These are phyloP conservation scores for Ilex paraguariensis DNA, from an alignment of 305 asterid genomes.

Conservation along the genomic window DNA sequence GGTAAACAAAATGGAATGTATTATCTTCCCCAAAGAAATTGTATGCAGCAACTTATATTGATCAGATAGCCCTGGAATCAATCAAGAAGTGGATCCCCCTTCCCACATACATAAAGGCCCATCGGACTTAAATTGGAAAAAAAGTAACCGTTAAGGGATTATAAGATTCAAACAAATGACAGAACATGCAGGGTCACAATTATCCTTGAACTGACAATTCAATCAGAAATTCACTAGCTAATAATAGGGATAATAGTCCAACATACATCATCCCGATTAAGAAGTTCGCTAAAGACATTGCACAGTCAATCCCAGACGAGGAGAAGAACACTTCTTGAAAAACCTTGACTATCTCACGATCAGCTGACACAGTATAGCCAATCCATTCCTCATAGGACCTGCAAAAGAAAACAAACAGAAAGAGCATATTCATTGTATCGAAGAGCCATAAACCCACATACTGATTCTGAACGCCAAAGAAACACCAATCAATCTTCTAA, in stretches of 20 bases:
- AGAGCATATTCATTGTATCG: constrained; percentile 31
- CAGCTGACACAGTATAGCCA: constrained; percentile 34
- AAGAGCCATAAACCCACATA: constrained; percentile 34
- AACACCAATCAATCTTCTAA: constrained; percentile 23
- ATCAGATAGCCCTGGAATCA: background rate
- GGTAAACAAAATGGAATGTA: constrained; percentile 17
- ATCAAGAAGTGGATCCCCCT: background rate
- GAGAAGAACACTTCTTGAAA: constrained; percentile 33
- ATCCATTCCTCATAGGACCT: constrained; percentile 48
- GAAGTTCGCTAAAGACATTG: constrained; percentile 50
- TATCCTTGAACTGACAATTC: constrained; percentile 20
- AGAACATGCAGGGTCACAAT: constrained; percentile 12
- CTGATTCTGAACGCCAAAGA: constrained; percentile 28
- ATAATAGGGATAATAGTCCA: constrained; percentile 47
- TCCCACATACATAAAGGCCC: background rate
- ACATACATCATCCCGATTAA: constrained; percentile 52
- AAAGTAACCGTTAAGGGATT: constrained; percentile 17
- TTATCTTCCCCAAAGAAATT: background rate
- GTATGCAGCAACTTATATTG: too few relatives aligned
- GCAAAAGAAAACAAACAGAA: constrained; percentile 54
- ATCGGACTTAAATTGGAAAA: background rate
- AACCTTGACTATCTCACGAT: constrained; percentile 33
- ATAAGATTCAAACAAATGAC: constrained; percentile 7
- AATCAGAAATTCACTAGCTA: constrained; percentile 52
- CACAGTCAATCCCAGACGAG: constrained; percentile 40